A percentile compares a stretch with the other conserved stretches of the same genome.
Conservation (phyloP, 345 rosid genomes). For the Iberis pinnata region DNA sequence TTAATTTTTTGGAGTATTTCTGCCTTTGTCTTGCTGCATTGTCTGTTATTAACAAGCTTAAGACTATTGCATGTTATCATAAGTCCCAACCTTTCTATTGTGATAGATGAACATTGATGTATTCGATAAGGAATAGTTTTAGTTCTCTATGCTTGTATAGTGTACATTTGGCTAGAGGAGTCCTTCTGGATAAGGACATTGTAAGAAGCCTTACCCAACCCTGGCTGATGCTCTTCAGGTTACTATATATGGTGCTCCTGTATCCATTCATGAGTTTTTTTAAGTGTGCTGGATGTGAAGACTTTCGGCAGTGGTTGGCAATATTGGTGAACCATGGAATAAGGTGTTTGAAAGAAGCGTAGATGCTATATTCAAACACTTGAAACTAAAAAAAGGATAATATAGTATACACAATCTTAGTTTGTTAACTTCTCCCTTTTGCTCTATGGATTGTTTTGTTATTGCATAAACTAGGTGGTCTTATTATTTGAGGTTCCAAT, state of each 20-base stretch:
- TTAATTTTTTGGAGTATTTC: constrained; percentile 11
- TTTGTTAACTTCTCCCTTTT: neutral
- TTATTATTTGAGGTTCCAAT: constrained; percentile 7
- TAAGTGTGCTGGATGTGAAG: neutral
- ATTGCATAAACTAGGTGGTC: constrained; percentile 4
- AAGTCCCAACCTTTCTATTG: constrained; percentile 4
- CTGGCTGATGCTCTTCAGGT: neutral
- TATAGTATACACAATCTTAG: neutral
- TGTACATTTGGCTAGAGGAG: constrained; percentile 7
- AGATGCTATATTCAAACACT: neutral
- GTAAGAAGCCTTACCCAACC: constrained; percentile 4
- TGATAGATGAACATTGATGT: constrained; percentile 7
- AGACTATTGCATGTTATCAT: constrained; percentile 14
- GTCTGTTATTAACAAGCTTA: constrained; percentile 13
- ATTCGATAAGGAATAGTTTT: neutral
- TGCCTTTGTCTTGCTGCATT: constrained; percentile 7
- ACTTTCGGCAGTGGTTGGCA: neutral
- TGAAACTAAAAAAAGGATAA: neutral
- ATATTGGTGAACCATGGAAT: neutral
- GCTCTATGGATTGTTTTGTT: neutral
- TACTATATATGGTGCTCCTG: neutral
- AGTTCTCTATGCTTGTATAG: neutral
- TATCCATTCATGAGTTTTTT: neutral
- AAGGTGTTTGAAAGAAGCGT: neutral
- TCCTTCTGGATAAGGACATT: constrained; percentile 2